A percentile compares a stretch with the other conserved stretches of the same genome.
Conservation (phyloP, 805 yeast genomes). For the Schwanniomyces vanrijiae region DNA sequence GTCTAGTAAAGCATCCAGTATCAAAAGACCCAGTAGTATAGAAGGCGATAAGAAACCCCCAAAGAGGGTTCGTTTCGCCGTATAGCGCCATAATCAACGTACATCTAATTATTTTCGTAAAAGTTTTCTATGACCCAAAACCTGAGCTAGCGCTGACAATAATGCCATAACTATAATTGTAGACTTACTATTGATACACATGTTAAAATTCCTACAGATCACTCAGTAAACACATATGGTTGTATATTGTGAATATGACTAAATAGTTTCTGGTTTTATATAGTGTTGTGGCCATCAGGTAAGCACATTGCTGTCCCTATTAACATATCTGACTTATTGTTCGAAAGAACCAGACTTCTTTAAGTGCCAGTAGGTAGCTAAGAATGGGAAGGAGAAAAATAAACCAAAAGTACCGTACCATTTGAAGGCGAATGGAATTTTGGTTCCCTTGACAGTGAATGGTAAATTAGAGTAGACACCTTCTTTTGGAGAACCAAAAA, state of each 20-base stretch:
- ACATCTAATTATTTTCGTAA: neutral
- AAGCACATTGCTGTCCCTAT: neutral
- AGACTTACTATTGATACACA: no score
- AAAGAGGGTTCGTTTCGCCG: conserved; percentile 35
- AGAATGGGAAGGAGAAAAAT: conserved; percentile 63
- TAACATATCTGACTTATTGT: neutral
- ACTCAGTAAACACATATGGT: neutral
- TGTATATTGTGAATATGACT: neutral
- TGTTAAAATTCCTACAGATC: neutral
- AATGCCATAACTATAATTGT: no score
- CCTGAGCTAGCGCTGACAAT: neutral
- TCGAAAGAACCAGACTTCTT: conserved; percentile 73
- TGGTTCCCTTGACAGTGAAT: conserved; percentile 91
- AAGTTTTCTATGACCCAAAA: neutral
- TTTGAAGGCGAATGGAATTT: conserved; percentile 79
- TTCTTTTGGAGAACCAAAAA: conserved; percentile 39
- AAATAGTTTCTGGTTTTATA: neutral
- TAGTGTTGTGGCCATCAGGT: neutral
- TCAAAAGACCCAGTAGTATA: conserved; percentile 19
- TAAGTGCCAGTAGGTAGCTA: conserved; percentile 76
- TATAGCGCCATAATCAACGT: neutral
- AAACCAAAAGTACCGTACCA: conserved; percentile 75
- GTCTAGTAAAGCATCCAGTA: conserved; percentile 5
- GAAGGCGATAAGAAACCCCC: conserved; percentile 13
- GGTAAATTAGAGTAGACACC: conserved; percentile 94